These are phyloP conservation scores for Globisporangium yorkense DNA, from an alignment of 352 stramenopile genomes.

Conservation along the genomic window DNA sequence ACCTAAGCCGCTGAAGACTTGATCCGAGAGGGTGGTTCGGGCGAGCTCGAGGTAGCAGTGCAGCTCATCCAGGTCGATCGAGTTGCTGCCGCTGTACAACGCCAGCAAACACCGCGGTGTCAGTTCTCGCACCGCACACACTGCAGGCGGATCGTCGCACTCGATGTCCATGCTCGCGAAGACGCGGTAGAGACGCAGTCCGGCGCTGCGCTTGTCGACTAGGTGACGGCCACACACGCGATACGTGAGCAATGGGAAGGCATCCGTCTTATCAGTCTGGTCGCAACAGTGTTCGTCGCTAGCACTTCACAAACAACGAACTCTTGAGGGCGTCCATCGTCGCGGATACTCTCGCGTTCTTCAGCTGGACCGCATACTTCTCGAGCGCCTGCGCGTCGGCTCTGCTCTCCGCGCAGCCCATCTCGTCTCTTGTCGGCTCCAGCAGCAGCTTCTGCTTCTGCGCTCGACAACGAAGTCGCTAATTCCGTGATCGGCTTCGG, in stretches of 20 bases:
- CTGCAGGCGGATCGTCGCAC: constrained; percentile 13
- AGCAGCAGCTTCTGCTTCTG: background rate
- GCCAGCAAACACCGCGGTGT: background rate
- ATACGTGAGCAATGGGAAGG: no score
- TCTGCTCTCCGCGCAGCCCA: constrained; percentile 43
- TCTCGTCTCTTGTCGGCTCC: constrained; percentile 1
- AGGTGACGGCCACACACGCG: background rate
- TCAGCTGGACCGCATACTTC: constrained; percentile 28
- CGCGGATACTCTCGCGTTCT: constrained; percentile 27
- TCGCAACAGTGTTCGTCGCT: no score
- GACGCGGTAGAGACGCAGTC: constrained; percentile 36
- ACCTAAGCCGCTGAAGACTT: constrained; percentile 51
- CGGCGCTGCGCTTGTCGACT: constrained; percentile 35
- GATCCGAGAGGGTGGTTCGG: constrained; percentile 38
- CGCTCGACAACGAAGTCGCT: no score
- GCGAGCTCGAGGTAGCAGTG: constrained; percentile 32
- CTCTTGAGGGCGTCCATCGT: constrained; percentile 30
- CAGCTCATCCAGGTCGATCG: constrained; percentile 51
- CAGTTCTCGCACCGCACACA: background rate
- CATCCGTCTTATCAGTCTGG: no score
- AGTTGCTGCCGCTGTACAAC: constrained; percentile 30
- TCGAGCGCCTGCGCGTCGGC: constrained; percentile 22
- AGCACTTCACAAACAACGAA: constrained; percentile 3
- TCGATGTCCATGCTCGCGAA: constrained; percentile 47
- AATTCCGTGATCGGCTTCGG: no score